phyloP scores from a whole-genome alignment of 2,329 filamentous ascomycete genomes.

The Endoconidiophora polonica region DNA sequence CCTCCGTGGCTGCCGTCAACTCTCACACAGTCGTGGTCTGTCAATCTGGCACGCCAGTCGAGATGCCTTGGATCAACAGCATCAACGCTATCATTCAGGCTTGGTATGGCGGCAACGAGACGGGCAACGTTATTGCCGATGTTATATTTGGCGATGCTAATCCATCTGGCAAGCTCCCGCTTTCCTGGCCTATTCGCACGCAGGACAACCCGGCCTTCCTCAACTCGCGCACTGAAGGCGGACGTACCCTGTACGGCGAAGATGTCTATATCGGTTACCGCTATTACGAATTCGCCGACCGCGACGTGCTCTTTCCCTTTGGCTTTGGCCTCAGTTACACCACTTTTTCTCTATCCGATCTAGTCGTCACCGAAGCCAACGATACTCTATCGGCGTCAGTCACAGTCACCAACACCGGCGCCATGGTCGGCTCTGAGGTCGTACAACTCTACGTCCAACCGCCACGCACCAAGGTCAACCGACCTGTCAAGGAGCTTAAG shows the following conservation, averaged over 20 bases:
- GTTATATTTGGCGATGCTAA: slow-evolving; percentile 59
- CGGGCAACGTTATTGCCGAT: slow-evolving; percentile 65
- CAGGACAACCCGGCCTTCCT: slow-evolving; percentile 57
- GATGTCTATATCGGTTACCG: slow-evolving; percentile 69
- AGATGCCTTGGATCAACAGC: slow-evolving; percentile 49
- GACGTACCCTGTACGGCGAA: slow-evolving; percentile 60
- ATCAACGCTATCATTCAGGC: slow-evolving; percentile 47
- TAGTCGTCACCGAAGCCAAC: slow-evolving; percentile 43
- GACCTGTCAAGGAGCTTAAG: slow-evolving; percentile 46
- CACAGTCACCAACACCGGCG: slow-evolving; percentile 45
- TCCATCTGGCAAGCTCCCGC: slow-evolving; percentile 57
- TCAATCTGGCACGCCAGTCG: slow-evolving; percentile 60
- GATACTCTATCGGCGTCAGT: slow-evolving; percentile 35
- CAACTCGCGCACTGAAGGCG: slow-evolving; percentile 55
- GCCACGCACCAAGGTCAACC: slow-evolving; percentile 34
- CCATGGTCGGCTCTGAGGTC: slow-evolving; percentile 33
- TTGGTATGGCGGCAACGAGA: slow-evolving; percentile 81
- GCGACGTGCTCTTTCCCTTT: slow-evolving; percentile 55
- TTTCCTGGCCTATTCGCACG: slow-evolving; percentile 52
- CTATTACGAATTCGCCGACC: slow-evolving; percentile 57
- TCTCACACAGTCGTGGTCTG: slow-evolving; percentile 55
- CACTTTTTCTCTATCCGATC: slow-evolving; percentile 41
- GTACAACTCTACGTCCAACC: slow-evolving; percentile 40
- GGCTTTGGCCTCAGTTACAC: slow-evolving; percentile 67
- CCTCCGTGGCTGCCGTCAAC: slow-evolving; percentile 48